These are phyloP conservation scores for Suillus americanus DNA, from an alignment of 768 basidiomycete genomes.

Conservation along the genomic window DNA sequence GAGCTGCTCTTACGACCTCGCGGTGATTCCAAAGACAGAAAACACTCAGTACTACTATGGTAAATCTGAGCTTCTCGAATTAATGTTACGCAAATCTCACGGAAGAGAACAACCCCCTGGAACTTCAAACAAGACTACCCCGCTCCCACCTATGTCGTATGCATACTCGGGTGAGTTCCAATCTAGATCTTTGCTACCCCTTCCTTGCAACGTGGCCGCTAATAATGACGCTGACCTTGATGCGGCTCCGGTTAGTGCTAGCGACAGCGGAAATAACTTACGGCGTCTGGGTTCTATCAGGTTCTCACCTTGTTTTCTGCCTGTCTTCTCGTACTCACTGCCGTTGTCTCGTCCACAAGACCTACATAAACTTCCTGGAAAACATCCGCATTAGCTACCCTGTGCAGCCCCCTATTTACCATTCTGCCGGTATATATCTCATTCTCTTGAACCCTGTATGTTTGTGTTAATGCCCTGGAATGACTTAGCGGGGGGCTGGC, in stretches of 20 bases:
- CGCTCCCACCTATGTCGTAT: conserved; percentile 49
- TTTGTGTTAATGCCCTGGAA: not conserved
- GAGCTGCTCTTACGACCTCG: not conserved
- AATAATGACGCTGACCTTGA: not conserved
- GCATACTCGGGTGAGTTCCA: conserved; percentile 50
- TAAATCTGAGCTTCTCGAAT: not conserved
- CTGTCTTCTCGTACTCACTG: conserved; percentile 1
- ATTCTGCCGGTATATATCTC: conserved; percentile 44
- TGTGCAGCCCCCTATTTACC: conserved; percentile 49
- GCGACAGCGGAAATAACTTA: conserved; percentile 54
- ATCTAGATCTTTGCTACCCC: not conserved
- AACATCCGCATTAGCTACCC: conserved; percentile 45
- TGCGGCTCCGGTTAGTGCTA: conserved; percentile 37
- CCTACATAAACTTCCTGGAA: conserved; percentile 46
- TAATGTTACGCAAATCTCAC: not conserved
- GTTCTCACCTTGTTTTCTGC: conserved; percentile 22
- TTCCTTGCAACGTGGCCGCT: conserved; percentile 5
- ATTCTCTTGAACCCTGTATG: not conserved
- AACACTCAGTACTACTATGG: conserved; percentile 52
- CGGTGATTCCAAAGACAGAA: conserved; percentile 41
- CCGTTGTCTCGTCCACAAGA: conserved; percentile 28
- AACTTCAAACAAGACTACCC: conserved; percentile 49
- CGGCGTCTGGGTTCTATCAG: conserved; percentile 42
- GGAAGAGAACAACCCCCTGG: conserved; percentile 27
- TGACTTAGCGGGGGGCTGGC: conserved; percentile 57